phyloP scores from a whole-genome alignment of 805 yeast species.

The Saccharomyces mikatae region DNA sequence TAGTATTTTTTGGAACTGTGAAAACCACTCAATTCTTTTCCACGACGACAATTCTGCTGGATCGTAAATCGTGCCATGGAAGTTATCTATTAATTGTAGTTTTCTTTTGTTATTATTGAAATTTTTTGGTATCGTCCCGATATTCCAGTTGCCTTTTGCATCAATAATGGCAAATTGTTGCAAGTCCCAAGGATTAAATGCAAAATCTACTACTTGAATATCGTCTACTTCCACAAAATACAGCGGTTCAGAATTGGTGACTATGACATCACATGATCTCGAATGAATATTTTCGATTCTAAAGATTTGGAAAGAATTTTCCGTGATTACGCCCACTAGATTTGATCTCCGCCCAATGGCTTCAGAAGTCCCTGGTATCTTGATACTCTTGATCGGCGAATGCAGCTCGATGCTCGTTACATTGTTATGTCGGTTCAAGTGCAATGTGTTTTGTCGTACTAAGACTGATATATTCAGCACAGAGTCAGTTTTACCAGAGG shows the following conservation, averaged over 20 bases:
- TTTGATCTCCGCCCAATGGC: conserved; percentile 21
- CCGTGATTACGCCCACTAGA: conserved; percentile 34
- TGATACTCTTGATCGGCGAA: conserved; percentile 37
- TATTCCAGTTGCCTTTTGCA: conserved; percentile 43
- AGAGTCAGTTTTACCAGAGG: conserved; percentile 18
- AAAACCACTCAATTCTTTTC: conserved; percentile 44
- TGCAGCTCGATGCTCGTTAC: conserved; percentile 21
- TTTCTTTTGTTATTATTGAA: conserved; percentile 6
- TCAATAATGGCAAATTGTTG: conserved; percentile 40
- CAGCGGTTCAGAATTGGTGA: conserved; percentile 20
- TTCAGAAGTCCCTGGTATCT: conserved; percentile 24
- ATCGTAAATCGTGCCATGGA: conserved; percentile 32
- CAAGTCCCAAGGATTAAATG: conserved; percentile 37
- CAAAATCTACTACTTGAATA: conserved; percentile 38
- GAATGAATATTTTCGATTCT: conserved; percentile 18
- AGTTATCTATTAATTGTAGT: conserved; percentile 7
- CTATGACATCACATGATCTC: conserved; percentile 7
- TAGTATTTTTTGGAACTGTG: conserved; percentile 24
- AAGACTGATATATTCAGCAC: conserved; percentile 10
- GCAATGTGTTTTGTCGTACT: neutral
- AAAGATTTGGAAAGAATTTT: conserved; percentile 29
- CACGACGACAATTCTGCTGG: conserved; percentile 48
- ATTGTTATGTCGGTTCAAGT: neutral
- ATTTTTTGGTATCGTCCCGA: conserved; percentile 29
- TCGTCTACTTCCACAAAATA: conserved; percentile 22